Evolutionary conservation across 2,329 filamentous ascomycete genomes (phyloP).

Genomic region (Colletotrichum sp.): DNA sequence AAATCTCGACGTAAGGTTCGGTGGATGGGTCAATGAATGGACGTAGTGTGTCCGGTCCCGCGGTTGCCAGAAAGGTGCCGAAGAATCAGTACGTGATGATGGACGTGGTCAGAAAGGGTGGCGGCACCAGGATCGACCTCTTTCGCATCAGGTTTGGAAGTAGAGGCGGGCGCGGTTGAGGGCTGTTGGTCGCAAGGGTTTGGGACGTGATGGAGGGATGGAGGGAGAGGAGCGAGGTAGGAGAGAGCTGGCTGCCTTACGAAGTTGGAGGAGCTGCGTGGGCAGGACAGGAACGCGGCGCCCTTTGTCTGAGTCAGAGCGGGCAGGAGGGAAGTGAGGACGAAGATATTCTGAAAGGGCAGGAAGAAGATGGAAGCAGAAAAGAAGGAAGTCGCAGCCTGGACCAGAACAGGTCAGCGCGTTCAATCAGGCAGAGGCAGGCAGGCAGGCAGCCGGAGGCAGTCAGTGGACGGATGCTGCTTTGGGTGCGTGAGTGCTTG

Average conservation of each 20-base stretch:
- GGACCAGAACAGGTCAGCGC: background rate
- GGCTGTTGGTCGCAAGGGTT: conserved; percentile 12
- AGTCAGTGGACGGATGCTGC: background rate
- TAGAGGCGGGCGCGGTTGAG: background rate
- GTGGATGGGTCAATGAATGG: background rate
- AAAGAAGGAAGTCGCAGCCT: conserved; percentile 4
- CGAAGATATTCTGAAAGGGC: background rate
- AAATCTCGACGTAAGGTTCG: background rate
- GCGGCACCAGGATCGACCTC: background rate
- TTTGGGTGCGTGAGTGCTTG: background rate
- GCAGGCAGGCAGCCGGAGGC: background rate
- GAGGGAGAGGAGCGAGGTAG: background rate
- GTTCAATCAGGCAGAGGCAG: conserved; percentile 10
- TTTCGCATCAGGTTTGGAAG: background rate
- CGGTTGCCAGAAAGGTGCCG: background rate
- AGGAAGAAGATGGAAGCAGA: background rate
- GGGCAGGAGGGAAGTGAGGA: background rate
- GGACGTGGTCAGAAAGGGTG: background rate
- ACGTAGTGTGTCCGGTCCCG: background rate
- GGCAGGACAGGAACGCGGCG: background rate
- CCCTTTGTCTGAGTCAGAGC: conserved; percentile 19
- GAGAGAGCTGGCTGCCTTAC: background rate
- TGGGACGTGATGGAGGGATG: background rate
- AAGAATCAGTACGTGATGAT: background rate
- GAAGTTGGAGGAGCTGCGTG: background rate